Base-by-base conservation (phyloP, 2,329 filamentous ascomycete genomes). In the Neurospora sp. region DNA sequence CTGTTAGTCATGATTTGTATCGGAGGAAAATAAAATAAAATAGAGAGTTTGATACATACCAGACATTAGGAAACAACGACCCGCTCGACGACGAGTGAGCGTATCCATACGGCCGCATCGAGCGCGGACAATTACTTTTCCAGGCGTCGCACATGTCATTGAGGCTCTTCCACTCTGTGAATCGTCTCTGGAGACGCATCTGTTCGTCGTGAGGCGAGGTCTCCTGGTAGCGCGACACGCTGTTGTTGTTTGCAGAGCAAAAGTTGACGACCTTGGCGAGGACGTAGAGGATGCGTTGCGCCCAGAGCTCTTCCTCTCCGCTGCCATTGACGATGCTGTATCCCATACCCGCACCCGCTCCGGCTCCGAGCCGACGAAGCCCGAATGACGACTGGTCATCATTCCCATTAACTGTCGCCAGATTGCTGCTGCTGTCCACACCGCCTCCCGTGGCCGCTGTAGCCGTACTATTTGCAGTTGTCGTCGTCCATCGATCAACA, bases 201-300 rank as follows among this genome's bases (percentile, higher is more conserved):
- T 91, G 87, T 76, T 92, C 87, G 57, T 88, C 87, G 70, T 88
- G 86, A 6, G 86, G 83, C 62, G 85, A 87, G 28, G 84, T 78
- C 62, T 89, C 85, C 70, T 88, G 85, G 70, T 87, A 87, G 19
- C 86, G 84, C 1, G 89, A 86, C 37, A 89, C 87, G 17, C 87
- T 88, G 15, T 62, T 62, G 52, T 33, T 62, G 15, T 57, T 62
- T 62, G 52, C 23, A 17, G 92, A 90, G 46, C 92, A 88, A 78
- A 97, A 97, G 79, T 96, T 96, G 73, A 90, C 88, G 67, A 97
- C 88, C 78, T 94, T 97, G 66, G 92, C 93, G 67, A 96, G 86
- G 73, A 97, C 91, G 80, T 94, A 97, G 46, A 97, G 83, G 72
- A 97, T 96, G 37, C 92, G 88, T 77, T 97, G 91, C 19, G 93